A percentile compares a stretch with the other conserved stretches of the same genome.
Conservation (phyloP, 352 stramenopile species). For the Globisporangium camurandrum region DNA sequence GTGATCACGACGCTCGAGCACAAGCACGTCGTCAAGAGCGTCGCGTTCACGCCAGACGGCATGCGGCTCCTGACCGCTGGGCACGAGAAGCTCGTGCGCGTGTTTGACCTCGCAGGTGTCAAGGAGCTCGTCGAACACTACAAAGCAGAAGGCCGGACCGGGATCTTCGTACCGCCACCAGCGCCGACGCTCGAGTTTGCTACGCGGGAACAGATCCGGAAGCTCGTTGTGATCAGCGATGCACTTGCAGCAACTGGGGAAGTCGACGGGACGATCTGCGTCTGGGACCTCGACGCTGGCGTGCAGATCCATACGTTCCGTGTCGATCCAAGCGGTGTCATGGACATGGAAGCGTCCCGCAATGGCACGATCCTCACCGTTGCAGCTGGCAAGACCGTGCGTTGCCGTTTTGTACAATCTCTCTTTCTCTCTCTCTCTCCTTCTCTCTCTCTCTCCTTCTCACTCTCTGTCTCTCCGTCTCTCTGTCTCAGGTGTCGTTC, state of each 20-base stretch:
- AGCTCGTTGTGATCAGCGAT: slow-evolving; percentile 59
- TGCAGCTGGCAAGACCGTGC: slow-evolving; percentile 84
- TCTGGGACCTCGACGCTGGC: slow-evolving; percentile 62
- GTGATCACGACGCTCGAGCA: slow-evolving; percentile 92
- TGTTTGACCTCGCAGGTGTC: slow-evolving; percentile 81
- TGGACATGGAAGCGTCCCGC: slow-evolving; percentile 79
- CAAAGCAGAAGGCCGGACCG: slow-evolving; percentile 48
- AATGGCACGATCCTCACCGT: slow-evolving; percentile 81
- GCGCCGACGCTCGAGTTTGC: slow-evolving; percentile 43
- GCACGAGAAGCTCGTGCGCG: slow-evolving; percentile 91
- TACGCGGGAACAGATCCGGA: slow-evolving; percentile 68
- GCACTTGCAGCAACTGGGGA: slow-evolving; percentile 55
- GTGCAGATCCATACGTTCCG: slow-evolving; percentile 41
- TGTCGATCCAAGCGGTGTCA: slow-evolving; percentile 64
- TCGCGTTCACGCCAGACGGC: slow-evolving; percentile 89
- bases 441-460: neutral
- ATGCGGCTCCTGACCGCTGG: slow-evolving; percentile 87
- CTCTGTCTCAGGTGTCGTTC: slow-evolving; percentile 82
- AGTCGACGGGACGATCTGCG: slow-evolving; percentile 56
- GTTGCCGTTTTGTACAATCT: neutral
- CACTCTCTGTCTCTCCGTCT: neutral
- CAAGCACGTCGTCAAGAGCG: slow-evolving; percentile 96
- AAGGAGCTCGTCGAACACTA: slow-evolving; percentile 58
- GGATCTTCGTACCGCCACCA: slow-evolving; percentile 45
- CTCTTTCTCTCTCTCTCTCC: neutral